phyloP scores from a whole-genome alignment of 495 filamentous ascomycete genomes.

The Rusavskia elegans region DNA sequence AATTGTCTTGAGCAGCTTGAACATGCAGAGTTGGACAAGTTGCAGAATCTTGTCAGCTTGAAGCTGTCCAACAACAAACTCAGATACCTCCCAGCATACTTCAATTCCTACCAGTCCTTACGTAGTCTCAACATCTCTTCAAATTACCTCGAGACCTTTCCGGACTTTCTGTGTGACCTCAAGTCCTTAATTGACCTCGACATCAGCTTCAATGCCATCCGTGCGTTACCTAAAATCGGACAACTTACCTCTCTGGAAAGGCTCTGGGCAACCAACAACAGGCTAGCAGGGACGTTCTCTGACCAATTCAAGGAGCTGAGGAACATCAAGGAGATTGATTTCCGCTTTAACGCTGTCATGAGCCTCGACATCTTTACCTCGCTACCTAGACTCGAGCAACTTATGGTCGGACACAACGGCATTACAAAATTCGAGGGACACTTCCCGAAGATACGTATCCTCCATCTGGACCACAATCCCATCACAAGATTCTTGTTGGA shows the following conservation, averaged over 20 bases:
- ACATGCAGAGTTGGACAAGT: slow-evolving; percentile 55
- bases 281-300: slow-evolving; percentile 56
- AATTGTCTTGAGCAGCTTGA: slow-evolving; percentile 80
- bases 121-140: slow-evolving; percentile 81
- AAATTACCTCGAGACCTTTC: slow-evolving; percentile 76
- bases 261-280: slow-evolving; percentile 91
- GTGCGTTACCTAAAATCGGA: slow-evolving; percentile 61
- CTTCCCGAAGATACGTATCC: slow-evolving; percentile 66
- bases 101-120: slow-evolving; percentile 58
- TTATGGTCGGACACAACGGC: slow-evolving; percentile 79
- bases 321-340: slow-evolving; percentile 80
- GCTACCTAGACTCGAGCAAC: slow-evolving; percentile 70
- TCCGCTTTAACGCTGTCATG: slow-evolving; percentile 77
- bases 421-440: slow-evolving; percentile 75
- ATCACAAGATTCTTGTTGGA: slow-evolving; percentile 82
- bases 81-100: slow-evolving; percentile 58
- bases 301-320: slow-evolving; percentile 48
- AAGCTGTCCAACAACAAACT: slow-evolving; percentile 89
- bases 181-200: slow-evolving; percentile 82
- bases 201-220: slow-evolving; percentile 89
- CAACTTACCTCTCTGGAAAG: slow-evolving; percentile 64
- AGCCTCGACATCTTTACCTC: slow-evolving; percentile 72
- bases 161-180: slow-evolving; percentile 65
- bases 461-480: slow-evolving; percentile 83
- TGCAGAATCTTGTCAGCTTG: slow-evolving; percentile 67